Evolutionary conservation across 257 asterid species (phyloP), one percentile per base, ranked within the genome.

Genomic region (Solanum clarkiae): DNA sequence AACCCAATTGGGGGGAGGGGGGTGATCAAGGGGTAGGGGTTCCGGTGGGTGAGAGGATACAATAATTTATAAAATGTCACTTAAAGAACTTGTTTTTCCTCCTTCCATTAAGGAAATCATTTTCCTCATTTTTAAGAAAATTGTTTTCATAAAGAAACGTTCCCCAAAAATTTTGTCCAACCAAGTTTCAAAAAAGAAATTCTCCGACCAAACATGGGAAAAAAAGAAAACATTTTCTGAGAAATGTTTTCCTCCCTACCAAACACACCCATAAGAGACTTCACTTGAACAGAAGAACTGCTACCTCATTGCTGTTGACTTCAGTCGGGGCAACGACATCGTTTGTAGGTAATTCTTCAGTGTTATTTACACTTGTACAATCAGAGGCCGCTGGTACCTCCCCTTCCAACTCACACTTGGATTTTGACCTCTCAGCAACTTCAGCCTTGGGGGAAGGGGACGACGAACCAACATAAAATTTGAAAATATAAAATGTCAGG

Each of bases 361-460:
- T 83, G 77, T 60, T 87, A 84, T 88, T 87, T 77, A 56, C 83
- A 74, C 83, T 82, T 79, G 84, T 86, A 86, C 95, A 87, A 89
- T 90, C 94, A 45, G 93, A 36, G 45, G 90, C 84, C 53, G 82
- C 89, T 29, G 72, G 87, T 72, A 53, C 84, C 82, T 88, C 91
- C 53, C 59, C 86, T 59, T 88, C 93, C 29, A 89, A 86, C 80
- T 90, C 91, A 83, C 86, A 69, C 85, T 66, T 90, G 83, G 90
- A 82, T 85, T 92, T 90, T 32, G 91, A 85, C 88, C 70, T 93
- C 86, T 95, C 92, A 84, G 94, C 90, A 44, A 84, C 91, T 85
- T 94, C 94, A 62, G 90, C 91, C 99, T 95, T 87, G 56, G 83
- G 83, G 55, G 11, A 70, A 11, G 54, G 44, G 55, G 84, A 24